phyloP scores from a whole-genome alignment of 495 filamentous ascomycete genomes.

The Penicillium malachiteum region DNA sequence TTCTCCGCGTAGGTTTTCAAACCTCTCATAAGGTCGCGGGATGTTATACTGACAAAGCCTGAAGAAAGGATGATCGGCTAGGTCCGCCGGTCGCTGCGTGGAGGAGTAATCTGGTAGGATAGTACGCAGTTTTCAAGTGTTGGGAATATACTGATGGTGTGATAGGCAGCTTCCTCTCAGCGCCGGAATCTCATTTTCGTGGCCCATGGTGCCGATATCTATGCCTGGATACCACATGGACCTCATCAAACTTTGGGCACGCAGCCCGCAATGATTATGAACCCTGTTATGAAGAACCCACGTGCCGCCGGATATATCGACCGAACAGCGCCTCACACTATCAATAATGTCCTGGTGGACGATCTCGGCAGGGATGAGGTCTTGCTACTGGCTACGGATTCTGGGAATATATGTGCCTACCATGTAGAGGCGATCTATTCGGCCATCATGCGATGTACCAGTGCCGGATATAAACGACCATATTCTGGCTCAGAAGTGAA shows the following conservation, averaged over 20 bases:
- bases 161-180: slow-evolving; percentile 55
- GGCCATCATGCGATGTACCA: slow-evolving; percentile 36
- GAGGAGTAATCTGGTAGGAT: slow-evolving; percentile 53
- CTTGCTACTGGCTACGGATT: slow-evolving; percentile 73
- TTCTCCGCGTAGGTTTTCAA: slow-evolving; percentile 19
- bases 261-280: slow-evolving; percentile 63
- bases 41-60: slow-evolving; percentile 9
- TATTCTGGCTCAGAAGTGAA: slow-evolving; percentile 32
- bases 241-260: slow-evolving; percentile 61
- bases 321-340: slow-evolving; percentile 57
- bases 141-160: background rate
- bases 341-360: slow-evolving; percentile 78
- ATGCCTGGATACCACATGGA: slow-evolving; percentile 70
- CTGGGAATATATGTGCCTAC: slow-evolving; percentile 86
- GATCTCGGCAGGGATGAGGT: slow-evolving; percentile 81
- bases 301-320: slow-evolving; percentile 57
- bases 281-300: slow-evolving; percentile 53
- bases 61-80: slow-evolving; percentile 29
- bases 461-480: slow-evolving; percentile 22
- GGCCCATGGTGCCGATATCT: slow-evolving; percentile 68
- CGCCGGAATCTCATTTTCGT: slow-evolving; percentile 70
- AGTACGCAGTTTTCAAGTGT: background rate
- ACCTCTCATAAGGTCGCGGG: too few relatives aligned
- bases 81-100: slow-evolving; percentile 38
- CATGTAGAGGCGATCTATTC: slow-evolving; percentile 59